Conservation (phyloP, 2,329 filamentous ascomycete genomes). For the Paraphaeosphaeria minitans region DNA sequence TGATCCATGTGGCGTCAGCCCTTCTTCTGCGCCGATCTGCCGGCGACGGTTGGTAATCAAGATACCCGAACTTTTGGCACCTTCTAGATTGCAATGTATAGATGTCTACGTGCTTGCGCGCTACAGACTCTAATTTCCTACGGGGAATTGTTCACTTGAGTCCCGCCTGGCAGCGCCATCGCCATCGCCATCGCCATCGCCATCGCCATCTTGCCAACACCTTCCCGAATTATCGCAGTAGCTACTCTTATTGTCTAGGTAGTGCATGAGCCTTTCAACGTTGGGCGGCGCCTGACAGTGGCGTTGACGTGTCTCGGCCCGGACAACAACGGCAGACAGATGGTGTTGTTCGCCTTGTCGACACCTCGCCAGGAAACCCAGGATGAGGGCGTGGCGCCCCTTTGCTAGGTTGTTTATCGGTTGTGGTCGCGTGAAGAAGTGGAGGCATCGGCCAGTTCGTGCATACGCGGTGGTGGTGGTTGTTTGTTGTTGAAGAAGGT, state of each 20-base stretch:
- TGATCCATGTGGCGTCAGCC: constrained; percentile 1
- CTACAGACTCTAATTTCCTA: background rate
- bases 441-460: background rate
- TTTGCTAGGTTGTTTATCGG: background rate
- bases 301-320: background rate
- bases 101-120: background rate
- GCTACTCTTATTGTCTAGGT: too few species aligned
- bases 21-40: background rate
- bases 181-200: too few species aligned
- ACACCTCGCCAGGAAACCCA: background rate
- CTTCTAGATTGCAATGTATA: too few species aligned
- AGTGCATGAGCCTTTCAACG: too few species aligned
- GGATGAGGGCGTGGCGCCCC: background rate
- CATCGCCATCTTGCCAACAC: too few species aligned
- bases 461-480: constrained; percentile 4
- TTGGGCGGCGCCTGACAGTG: background rate
- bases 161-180: background rate
- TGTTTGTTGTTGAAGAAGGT: constrained; percentile 5
- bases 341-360: background rate
- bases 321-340: background rate
- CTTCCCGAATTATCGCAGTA: background rate
- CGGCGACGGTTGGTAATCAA: background rate
- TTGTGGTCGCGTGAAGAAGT: constrained; percentile 3
- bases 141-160: background rate
- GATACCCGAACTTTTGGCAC: background rate